Evolutionary conservation across 108 stramenopile species (phyloP), one percentile per base, ranked within the genome.

Genomic region (Cyclotella kingstonii): DNA sequence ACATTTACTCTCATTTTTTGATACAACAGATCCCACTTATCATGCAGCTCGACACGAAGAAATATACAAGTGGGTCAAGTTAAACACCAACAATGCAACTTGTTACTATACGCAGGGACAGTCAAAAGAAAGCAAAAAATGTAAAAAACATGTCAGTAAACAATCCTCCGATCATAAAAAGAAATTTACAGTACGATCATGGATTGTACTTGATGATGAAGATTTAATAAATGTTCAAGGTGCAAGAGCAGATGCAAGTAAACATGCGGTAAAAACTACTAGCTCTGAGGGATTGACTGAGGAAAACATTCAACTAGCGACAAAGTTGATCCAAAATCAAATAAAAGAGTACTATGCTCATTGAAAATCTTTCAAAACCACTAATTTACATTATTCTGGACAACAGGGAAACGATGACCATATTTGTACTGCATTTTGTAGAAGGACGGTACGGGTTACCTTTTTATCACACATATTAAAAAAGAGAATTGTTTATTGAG

Each of bases 201-300:
- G 87, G 87, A 54, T 89, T 52, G 84, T 79, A 26, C 50, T 89
- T 15, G 87, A 89, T 46, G 87, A 89, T 48, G 87, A 89, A 70
- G 83, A 89, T 41, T 67, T 88, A 25, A 54, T 81, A 21, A 57
- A 73, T 35, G 72, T 73, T 12, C 31, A 82, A 35, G 73, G 68
- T 23, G 78, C 68, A 17, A 15, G 50, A 5, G 67, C 66, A 17
- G 76, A 82, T 54, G 47, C 50, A 28, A 50, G 45, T 12, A 61
- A 62, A 27, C 84, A 80, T 57, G 82, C 77, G 8, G 73, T 89
- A 3, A 66, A 73, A 47, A 81, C 82, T 0, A 19, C 52, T 17
- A 89, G 87, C 64, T 45, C 62, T 22, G 47, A 73, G 8, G 86
- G 86, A 41, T 49, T 87, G 43, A 79, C 81, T 0, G 34, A 29